These are phyloP conservation scores for Raffaelea arxii DNA, from an alignment of 2,329 filamentous ascomycete species.

Conservation along the genomic window DNA sequence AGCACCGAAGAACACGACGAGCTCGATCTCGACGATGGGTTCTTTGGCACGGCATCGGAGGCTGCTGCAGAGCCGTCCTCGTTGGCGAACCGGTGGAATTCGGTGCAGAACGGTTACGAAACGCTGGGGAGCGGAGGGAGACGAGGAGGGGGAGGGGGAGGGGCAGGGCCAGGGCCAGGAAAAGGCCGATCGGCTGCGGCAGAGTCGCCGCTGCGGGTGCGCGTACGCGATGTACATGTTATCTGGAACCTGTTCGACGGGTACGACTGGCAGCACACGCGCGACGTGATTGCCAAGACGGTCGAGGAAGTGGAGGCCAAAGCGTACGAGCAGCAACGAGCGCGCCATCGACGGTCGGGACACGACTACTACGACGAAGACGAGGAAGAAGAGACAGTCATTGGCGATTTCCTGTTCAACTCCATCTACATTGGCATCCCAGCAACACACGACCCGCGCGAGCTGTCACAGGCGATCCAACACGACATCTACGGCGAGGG, in stretches of 20 bases:
- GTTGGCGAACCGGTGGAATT: conserved; percentile 62
- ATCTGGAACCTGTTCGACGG: conserved; percentile 99
- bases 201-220: conserved; percentile 64
- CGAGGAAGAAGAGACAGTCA: conserved; percentile 74
- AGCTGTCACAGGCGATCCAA: conserved; percentile 77
- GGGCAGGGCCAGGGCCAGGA: too few species aligned
- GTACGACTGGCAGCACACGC: conserved; percentile 88
- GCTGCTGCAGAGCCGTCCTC: conserved; percentile 36
- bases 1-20: conserved; percentile 16
- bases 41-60: conserved; percentile 56
- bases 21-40: conserved; percentile 55
- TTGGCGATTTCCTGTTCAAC: conserved; percentile 95
- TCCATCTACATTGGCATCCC: conserved; percentile 96
- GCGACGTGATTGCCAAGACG: conserved; percentile 76
- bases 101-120: conserved; percentile 64
- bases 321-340: conserved; percentile 66
- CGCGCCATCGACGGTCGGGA: conserved; percentile 44
- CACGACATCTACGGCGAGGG: conserved; percentile 64
- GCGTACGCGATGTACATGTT: conserved; percentile 76
- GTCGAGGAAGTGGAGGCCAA: conserved; percentile 80
- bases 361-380: conserved; percentile 44
- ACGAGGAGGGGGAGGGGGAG: neutral
- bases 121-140: conserved; percentile 16
- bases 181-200: conserved; percentile 23
- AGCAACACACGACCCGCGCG: conserved; percentile 71